phyloP scores from a whole-genome alignment of 1,139 yeast species.

The Protomyces gravidus region DNA sequence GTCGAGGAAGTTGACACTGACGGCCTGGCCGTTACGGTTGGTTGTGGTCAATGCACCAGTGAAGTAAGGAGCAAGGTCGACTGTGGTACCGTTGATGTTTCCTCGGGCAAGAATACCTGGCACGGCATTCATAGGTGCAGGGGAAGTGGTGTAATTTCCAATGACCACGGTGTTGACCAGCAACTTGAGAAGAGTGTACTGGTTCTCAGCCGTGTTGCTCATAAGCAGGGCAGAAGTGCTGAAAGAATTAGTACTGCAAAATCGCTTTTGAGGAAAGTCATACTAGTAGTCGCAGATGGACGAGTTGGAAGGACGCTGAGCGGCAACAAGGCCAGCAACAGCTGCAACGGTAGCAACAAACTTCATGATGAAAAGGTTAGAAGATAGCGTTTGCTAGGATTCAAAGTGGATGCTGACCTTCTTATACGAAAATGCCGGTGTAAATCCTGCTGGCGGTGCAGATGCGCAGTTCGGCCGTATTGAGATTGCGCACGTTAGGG shows the following conservation, averaged over 20 bases:
- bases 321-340: constrained; percentile 18
- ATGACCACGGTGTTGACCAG: constrained; percentile 25
- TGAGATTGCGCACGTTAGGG: no score
- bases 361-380: constrained; percentile 7
- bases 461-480: no score
- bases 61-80: constrained; percentile 17
- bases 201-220: constrained; percentile 27
- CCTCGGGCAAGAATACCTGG: constrained; percentile 24
- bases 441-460: no score
- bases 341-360: constrained; percentile 16
- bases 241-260: no score
- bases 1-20: constrained; percentile 19
- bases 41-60: constrained; percentile 7
- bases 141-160: constrained; percentile 24
- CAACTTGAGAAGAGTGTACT: constrained; percentile 25
- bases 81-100: constrained; percentile 23
- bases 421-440: no score
- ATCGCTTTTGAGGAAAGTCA: no score
- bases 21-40: constrained; percentile 22
- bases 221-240: constrained; percentile 16
- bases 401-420: no score
- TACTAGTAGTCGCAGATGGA: constrained; percentile 26
- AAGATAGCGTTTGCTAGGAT: background rate
- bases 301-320: constrained; percentile 25
- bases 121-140: constrained; percentile 24